Conservation (phyloP, 306 rosid genomes). For the Cicer pinnatifidum region DNA sequence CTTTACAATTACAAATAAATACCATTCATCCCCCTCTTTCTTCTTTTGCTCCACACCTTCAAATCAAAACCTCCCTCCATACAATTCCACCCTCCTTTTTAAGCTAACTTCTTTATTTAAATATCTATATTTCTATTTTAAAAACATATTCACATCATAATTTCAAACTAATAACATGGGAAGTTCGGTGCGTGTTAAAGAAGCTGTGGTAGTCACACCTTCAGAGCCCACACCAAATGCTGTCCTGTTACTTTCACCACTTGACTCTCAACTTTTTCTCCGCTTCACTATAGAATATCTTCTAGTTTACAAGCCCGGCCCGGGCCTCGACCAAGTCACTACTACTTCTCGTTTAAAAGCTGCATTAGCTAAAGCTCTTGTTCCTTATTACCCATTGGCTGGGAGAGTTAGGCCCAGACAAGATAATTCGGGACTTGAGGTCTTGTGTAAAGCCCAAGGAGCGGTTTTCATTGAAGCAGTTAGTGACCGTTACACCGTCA, state of each 20-base stretch:
- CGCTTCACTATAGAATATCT: slow-evolving; percentile 90
- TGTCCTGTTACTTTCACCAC: slow-evolving; percentile 65
- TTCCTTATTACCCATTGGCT: slow-evolving; percentile 71
- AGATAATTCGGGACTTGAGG: slow-evolving; percentile 61
- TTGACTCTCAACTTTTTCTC: slow-evolving; percentile 89
- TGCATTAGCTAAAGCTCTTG: slow-evolving; percentile 67
- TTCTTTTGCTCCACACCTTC: neutral
- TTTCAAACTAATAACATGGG: slow-evolving; percentile 48
- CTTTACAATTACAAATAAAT: slow-evolving; percentile 40
- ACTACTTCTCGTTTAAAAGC: slow-evolving; percentile 51
- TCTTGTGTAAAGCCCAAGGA: slow-evolving; percentile 72
- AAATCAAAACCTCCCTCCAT: neutral
- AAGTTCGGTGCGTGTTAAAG: slow-evolving; percentile 62
- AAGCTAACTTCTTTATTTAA: neutral
- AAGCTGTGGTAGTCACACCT: slow-evolving; percentile 63
- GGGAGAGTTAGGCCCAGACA: slow-evolving; percentile 62
- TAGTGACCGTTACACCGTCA: slow-evolving; percentile 45
- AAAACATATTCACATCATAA: no score
- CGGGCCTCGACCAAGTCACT: slow-evolving; percentile 42
- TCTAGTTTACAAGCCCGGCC: slow-evolving; percentile 52
- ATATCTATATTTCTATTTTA: neutral
- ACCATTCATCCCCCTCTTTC: slow-evolving; percentile 4
- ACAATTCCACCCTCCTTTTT: neutral
- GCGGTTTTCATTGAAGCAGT: slow-evolving; percentile 73
- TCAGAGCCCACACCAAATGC: slow-evolving; percentile 67